phyloP scores from a whole-genome alignment of 1,139 yeast species.

The Suhomyces bolitotheri region DNA sequence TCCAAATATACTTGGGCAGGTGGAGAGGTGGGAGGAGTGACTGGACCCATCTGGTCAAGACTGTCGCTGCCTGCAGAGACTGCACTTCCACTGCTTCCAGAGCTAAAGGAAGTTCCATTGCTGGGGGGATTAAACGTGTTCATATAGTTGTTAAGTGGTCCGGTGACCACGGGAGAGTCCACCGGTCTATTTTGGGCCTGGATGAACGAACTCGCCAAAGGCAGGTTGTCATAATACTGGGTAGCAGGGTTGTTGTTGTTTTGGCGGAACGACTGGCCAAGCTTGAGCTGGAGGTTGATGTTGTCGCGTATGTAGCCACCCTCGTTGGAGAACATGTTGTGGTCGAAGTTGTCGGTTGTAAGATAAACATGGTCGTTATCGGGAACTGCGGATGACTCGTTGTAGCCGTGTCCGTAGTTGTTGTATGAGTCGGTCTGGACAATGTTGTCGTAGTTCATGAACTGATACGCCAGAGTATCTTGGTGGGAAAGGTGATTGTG shows the following conservation, averaged over 20 bases:
- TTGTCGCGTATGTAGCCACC: conserved; percentile 12
- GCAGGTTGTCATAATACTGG: conserved; percentile 6
- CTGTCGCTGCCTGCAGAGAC: background rate
- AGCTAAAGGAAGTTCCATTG: background rate
- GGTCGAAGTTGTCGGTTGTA: background rate
- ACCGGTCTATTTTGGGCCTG: conserved; percentile 5
- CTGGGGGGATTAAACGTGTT: background rate
- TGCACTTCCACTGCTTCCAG: background rate
- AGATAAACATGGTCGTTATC: background rate
- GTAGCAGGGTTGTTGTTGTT: background rate
- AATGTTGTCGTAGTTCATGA: background rate
- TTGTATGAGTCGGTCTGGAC: background rate
- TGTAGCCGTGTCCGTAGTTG: background rate
- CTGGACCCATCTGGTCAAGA: background rate
- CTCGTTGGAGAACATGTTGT: background rate
- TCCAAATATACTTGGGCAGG: conserved; percentile 4
- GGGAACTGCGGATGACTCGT: background rate
- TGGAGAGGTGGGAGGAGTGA: conserved; percentile 11
- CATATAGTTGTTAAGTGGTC: background rate
- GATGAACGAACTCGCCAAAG: conserved; percentile 1
- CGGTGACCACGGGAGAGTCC: conserved; percentile 10
- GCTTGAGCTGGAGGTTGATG: conserved; percentile 16
- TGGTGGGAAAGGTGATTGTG: too few relatives aligned
- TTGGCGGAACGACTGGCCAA: conserved; percentile 11
- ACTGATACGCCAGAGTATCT: too few relatives aligned